Percentiles rank a stretch among this genome's conserved stretches.
Evolutionary conservation across 345 rosid genomes (phyloP).

Genomic region (Citrus australasica): DNA sequence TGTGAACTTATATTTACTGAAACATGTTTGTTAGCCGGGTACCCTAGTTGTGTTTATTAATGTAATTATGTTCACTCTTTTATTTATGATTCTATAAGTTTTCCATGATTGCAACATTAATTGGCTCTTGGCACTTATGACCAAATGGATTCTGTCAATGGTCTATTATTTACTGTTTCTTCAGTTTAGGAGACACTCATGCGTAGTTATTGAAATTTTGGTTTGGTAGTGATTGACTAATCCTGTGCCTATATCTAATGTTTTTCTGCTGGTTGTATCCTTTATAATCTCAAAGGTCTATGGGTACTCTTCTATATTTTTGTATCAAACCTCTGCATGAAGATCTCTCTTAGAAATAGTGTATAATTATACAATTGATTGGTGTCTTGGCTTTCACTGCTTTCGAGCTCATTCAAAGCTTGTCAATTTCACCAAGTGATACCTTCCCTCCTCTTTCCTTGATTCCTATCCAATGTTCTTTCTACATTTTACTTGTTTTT

Average conservation of each 20-base stretch:
- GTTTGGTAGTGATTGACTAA: not conserved
- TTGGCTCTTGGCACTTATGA: not conserved
- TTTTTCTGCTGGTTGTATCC: not conserved
- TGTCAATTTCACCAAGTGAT: not conserved
- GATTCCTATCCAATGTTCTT: no score
- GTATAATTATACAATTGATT: not conserved
- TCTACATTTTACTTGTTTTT: no score
- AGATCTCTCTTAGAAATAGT: not conserved
- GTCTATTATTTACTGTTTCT: not conserved
- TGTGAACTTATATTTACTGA: not conserved
- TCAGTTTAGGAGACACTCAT: not conserved
- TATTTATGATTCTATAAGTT: not conserved
- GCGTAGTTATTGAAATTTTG: not conserved
- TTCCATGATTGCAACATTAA: not conserved
- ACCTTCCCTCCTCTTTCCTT: not conserved
- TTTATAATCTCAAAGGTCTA: not conserved
- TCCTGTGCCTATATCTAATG: not conserved
- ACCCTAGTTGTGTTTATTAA: not conserved
- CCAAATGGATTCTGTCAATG: not conserved
- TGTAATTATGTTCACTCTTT: not conserved
- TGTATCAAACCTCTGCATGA: no score
- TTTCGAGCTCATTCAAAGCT: not conserved
- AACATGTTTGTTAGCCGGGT: not conserved
- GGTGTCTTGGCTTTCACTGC: not conserved
- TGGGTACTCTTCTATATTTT: not conserved